phyloP scores from a whole-genome alignment of 768 basidiomycete species.

The Tricholoma terreum region DNA sequence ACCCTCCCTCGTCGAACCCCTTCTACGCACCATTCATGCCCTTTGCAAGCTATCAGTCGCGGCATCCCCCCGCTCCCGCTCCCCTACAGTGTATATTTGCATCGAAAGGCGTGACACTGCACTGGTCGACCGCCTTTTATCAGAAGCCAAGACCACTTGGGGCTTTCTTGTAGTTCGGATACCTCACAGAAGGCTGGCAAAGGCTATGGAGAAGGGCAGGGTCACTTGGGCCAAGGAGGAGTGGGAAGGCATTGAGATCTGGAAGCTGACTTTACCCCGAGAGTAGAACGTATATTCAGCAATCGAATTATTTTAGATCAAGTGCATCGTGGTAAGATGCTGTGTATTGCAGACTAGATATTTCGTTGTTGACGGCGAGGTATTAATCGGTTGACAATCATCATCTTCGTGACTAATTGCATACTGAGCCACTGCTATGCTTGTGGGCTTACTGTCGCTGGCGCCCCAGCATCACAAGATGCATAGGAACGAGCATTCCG shows the following conservation, averaged over 20 bases:
- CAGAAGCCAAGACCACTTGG: constrained; percentile 52
- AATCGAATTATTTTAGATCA: neutral
- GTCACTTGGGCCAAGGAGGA: constrained; percentile 62
- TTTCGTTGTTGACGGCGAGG: neutral
- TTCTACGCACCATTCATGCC: constrained; percentile 63
- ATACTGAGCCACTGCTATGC: no score
- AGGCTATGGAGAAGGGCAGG: constrained; percentile 56
- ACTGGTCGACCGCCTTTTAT: constrained; percentile 57
- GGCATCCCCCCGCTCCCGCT: constrained; percentile 23
- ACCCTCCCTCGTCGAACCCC: constrained; percentile 56
- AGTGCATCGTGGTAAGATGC: neutral
- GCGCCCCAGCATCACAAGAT: neutral
- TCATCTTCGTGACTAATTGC: no score
- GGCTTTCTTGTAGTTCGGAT: constrained; percentile 58
- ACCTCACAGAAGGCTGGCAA: constrained; percentile 53
- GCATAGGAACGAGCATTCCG: neutral
- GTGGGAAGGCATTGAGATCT: constrained; percentile 83
- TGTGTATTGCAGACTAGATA: neutral
- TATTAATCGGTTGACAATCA: neutral
- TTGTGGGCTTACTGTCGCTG: neutral
- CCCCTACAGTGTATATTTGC: constrained; percentile 57
- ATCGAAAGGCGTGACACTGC: constrained; percentile 76
- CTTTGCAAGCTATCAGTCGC: constrained; percentile 41
- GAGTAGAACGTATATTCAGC: neutral
- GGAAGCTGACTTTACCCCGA: constrained; percentile 46